Evolutionary conservation across 2,329 filamentous ascomycete genomes (phyloP), one percentile per base, ranked within the genome.

Genomic region (Beauveria rudraprayagi): DNA sequence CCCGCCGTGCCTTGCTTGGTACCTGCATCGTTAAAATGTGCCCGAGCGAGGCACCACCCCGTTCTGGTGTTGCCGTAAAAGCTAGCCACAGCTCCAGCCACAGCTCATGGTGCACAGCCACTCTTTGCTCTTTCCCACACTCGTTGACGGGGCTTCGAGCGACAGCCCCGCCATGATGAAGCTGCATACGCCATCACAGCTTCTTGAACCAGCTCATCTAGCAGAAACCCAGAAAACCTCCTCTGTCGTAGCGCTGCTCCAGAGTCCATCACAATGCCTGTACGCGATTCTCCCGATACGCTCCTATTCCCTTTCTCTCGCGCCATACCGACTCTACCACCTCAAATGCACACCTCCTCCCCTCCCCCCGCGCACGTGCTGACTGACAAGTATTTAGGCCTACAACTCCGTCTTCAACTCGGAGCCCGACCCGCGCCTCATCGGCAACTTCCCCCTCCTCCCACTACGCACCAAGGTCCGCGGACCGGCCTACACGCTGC

Each of bases 401-500:
- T 97, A 97, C 83, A 95, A 97, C 83, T 96, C 91, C 75, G 90
- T 96, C 83, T 97, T 97, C 86, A 88, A 88, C 85, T 87, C 75
- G 78, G 93, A 85, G 84, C 91, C 83, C 80, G 88, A 79, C 66
- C 72, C 80, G 46, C 80, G 79, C 61, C 77, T 82, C 67, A 78
- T 87, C 81, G 92, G 93, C 74, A 97, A 97, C 84, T 92, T 97
- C 73, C 92, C 93, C 24, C 86, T 97, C 68, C 88, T 97, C 58
- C 93, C 94, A 1, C 88, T 99, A 60, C 92, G 94, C 70, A 97
- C 94, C 70, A 91, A 91, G 76, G 95, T 92, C 65, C 90, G 94
- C 65, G 94, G 94, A n/a, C 94, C 94, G 48, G 93, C 93, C 67
- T 92, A 95, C 78, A 88, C 90, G 56, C 88, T 99, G 30, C 85